Evolutionary conservation across 1,284 basidiomycete genomes (phyloP), one percentile per base, ranked within the genome.

Genomic region (Ustanciosporium gigantosporum): DNA sequence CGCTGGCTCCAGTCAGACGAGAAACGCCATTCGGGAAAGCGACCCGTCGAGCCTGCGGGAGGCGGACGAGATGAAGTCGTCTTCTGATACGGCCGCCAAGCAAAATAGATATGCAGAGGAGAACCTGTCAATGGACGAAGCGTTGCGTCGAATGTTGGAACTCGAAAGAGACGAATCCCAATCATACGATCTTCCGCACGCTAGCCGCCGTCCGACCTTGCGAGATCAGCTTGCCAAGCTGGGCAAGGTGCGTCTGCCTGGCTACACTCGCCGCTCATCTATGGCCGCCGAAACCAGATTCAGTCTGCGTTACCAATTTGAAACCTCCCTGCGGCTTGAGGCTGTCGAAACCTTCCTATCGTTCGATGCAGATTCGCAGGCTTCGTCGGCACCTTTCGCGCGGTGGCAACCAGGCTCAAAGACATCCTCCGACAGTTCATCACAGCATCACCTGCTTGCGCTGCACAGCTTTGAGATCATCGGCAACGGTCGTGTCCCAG

Each of bases 321-420:
- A 69, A 37, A 53, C 58, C 3, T 45, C 36, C 16, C 21, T 57
- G 23, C 42, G 42, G 4, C 25, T 69, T 17, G 62, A 61, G 14
- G 62, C 66, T n/a, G 44, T 69, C 19, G 66, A 69, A 25, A 53
- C 56, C 3, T 69, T 56, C 46, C 40, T 66, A 1, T 39, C 56
- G 2, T 29, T 65, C 17, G 38, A 42, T 37, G 27, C 46, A 5
- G 39, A 38, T 14, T 19, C 47, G 1, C 6, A 51, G 16, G 46
- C 42, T 16, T 36, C 42, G 15, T 31, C 38, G 14, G 34, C 29
- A 17, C 52, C 49, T 24, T 25, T 32, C 19, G 36, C 31, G 17
- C 41, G 40, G 17, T 27, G 22, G 15, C 34, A 27, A 16, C 31
- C 38, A n/a, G 11, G 31, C 19, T 35, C 21, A 19, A n/a, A n/a